Base-by-base conservation (phyloP, 75 land plant genomes). In the Cunninghamia lanceolata region DNA sequence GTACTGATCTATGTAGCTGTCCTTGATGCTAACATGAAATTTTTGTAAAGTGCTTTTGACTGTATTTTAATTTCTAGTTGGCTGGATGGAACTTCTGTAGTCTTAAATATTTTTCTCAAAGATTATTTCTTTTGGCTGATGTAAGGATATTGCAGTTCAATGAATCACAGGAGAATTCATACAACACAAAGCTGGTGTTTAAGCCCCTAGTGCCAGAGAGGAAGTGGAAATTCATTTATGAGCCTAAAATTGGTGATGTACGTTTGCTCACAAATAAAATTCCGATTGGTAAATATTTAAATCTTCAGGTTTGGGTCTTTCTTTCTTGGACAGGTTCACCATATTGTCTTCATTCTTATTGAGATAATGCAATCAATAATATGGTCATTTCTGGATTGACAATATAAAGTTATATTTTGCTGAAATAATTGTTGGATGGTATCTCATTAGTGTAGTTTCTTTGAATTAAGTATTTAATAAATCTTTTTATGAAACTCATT, bases 261-360 rank as follows among this genome's bases (percentile, higher is more conserved):
- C 95, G 92, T 3, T 81, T 97, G 84, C 91, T 97, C 25, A 96
- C 98, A 15, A 95, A 93, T 50, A 97, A 97, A 91, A 96, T 97
- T 73, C 95, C 96, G 25, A 71, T 97, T 9, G 95, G 96, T 59
- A 92, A 93, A 32, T 91, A 90, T 75, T 90, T 97, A 3, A 95
- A 91, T 88, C 89, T 97, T 74, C 99, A 97, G 98, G 99, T 96
- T 30, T 54, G 88, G 9, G 10, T 83, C 68, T 46, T 39, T 38
- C 10, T 63, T 54, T 83, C 73, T 84, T 84, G n/a, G 35, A 7
- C 73, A 28, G 9, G 4, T 39, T 32, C 35, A 47, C 46, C 52
- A 43, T 54, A 54, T 28, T 42, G 28, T 75, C 34, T 81, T 32
- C 34, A 53, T 78, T 63, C 36, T 32, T 42, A 32, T 36, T 28